Conservation (phyloP, 192 early-diverging fungal genomes). For the Coemansia sp. region DNA sequence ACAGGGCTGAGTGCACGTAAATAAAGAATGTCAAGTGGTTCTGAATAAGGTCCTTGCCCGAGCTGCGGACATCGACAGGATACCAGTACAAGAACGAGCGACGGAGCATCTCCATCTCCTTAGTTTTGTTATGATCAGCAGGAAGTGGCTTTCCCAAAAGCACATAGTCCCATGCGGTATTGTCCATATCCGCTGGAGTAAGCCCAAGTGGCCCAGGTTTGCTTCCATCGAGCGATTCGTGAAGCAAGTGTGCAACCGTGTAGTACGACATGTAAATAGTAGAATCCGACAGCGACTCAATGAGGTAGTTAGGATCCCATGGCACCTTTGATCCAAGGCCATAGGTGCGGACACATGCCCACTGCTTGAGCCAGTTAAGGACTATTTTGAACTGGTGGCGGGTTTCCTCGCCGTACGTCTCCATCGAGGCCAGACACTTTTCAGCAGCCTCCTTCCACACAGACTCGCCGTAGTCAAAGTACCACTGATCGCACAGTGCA, state of each 20-base stretch:
- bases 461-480: constrained; percentile 94
- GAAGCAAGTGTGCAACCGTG: constrained; percentile 91
- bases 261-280: constrained; percentile 99
- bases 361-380: constrained; percentile 91
- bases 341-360: constrained; percentile 94
- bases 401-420: constrained; percentile 79
- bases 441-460: constrained; percentile 76
- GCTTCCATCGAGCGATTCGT: constrained; percentile 83
- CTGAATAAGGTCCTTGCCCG: constrained; percentile 95
- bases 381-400: constrained; percentile 82
- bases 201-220: constrained; percentile 76
- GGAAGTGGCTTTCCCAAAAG: constrained; percentile 67
- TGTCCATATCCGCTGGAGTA: constrained; percentile 82
- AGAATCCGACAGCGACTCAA: constrained; percentile 96
- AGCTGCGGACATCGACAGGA: constrained; percentile 92
- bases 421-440: constrained; percentile 77
- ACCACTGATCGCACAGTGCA: constrained; percentile 96
- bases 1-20: constrained; percentile 95
- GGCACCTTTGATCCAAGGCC: constrained; percentile 92
- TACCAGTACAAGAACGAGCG: constrained; percentile 98
- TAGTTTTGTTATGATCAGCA: constrained; percentile 54
- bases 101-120: constrained; percentile 73
- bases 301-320: constrained; percentile 89
- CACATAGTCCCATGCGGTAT: constrained; percentile 91
- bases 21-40: constrained; percentile 98